These are phyloP conservation scores for Panicum hallii DNA, from an alignment of 202 grass and related monocot genomes.

Conservation along the genomic window DNA sequence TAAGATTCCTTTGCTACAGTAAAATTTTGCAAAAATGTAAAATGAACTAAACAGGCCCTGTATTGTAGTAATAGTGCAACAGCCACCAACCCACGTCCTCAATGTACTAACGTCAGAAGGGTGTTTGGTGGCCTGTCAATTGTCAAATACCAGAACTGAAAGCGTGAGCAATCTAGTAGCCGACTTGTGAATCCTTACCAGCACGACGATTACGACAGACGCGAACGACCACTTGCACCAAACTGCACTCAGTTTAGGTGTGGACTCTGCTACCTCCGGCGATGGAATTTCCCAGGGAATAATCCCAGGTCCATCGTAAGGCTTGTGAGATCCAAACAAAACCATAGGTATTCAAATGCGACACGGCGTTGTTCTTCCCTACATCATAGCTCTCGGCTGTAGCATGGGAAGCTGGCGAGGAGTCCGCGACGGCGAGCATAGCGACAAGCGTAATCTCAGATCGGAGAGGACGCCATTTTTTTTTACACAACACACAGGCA, in stretches of 20 bases:
- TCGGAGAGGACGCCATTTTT: not conserved
- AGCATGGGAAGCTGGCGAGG: not conserved
- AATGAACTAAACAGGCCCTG: too few species aligned
- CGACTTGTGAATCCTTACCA: not conserved
- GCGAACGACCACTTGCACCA: constrained; percentile 19
- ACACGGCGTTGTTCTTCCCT: not conserved
- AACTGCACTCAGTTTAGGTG: not conserved
- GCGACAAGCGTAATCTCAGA: constrained; percentile 11
- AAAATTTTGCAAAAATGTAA: too few species aligned
- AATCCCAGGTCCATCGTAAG: not conserved
- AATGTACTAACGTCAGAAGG: not conserved
- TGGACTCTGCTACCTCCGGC: not conserved
- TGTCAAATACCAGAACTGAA: constrained; percentile 1
- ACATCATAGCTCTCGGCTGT: not conserved
- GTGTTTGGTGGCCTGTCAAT: not conserved
- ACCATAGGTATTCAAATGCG: not conserved
- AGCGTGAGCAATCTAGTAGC: not conserved
- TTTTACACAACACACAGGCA: not conserved
- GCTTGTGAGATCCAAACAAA: constrained; percentile 17
- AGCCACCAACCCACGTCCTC: not conserved
- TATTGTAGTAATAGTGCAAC: not conserved
- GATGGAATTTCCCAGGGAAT: constrained; percentile 28
- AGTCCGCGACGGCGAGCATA: not conserved
- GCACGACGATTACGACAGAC: constrained; percentile 10
- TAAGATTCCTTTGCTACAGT: too few species aligned